Percentiles rank a stretch among this genome's conserved stretches.
These are phyloP conservation scores for Metarhizium sp. DNA, from an alignment of 2,329 filamentous ascomycete genomes.

Conservation along the genomic window DNA sequence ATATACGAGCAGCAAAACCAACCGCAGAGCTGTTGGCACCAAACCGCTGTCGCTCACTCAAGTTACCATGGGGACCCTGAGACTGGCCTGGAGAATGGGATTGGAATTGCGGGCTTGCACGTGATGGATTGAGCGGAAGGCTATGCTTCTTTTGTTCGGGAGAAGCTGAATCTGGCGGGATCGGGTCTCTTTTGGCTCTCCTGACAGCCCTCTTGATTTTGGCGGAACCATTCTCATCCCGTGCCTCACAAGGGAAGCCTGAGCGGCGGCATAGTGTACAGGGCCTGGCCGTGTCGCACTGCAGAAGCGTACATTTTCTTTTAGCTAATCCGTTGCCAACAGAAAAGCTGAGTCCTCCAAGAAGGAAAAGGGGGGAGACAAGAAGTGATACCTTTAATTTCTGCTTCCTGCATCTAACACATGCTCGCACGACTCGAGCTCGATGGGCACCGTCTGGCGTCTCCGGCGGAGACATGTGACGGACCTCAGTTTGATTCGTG, in stretches of 20 bases:
- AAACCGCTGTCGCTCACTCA: conserved; percentile 1
- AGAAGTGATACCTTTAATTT: conserved; percentile 1
- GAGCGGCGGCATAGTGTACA: conserved; percentile 3
- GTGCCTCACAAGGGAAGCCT: conserved; percentile 2
- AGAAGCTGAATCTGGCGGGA: not conserved
- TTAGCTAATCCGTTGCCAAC: not conserved
- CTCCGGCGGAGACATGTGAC: conserved; percentile 1
- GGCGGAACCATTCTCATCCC: not conserved
- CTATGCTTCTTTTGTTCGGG: not conserved
- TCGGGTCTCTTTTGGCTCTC: not conserved
- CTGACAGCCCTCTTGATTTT: not conserved
- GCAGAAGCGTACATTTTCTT: not conserved
- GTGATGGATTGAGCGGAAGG: not conserved
- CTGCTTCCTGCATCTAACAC: conserved; percentile 4
- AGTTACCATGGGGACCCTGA: not conserved
- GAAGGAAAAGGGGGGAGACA: not conserved
- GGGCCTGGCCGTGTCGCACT: conserved; percentile 3
- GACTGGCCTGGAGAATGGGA: not conserved
- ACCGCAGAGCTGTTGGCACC: conserved; percentile 4
- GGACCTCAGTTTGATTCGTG: not conserved
- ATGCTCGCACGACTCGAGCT: conserved; percentile 1
- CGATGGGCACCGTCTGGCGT: not conserved
- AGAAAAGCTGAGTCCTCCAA: too few relatives aligned
- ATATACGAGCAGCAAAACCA: conserved; percentile 2
- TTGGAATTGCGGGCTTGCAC: not conserved